Evolutionary conservation across 2,329 filamentous ascomycete genomes (phyloP).

Genomic region (Trichophyton schoenleinii): DNA sequence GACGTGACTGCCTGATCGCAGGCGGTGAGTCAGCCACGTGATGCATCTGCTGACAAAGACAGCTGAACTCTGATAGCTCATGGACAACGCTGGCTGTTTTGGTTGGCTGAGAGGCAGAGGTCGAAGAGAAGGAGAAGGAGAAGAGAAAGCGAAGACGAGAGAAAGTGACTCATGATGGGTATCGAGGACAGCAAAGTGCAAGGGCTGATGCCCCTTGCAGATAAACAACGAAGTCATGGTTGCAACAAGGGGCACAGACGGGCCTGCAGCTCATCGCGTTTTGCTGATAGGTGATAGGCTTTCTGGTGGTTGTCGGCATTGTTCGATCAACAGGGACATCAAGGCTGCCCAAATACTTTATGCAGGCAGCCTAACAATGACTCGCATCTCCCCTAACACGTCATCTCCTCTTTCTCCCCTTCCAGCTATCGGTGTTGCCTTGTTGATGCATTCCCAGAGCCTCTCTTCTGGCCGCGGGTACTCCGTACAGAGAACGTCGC

Average conservation of each 20-base stretch:
- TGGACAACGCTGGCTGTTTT: too few species aligned
- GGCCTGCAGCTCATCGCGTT: background rate
- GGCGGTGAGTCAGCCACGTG: constrained; percentile 4
- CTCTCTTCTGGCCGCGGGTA: too few species aligned
- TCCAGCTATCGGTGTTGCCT: background rate
- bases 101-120: background rate
- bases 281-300: background rate
- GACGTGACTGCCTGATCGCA: background rate
- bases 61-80: background rate
- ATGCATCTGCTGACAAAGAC: background rate
- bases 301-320: background rate
- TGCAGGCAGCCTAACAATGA: background rate
- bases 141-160: background rate
- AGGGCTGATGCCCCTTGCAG: too few species aligned
- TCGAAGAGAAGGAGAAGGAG: background rate
- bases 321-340: background rate
- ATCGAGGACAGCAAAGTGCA: too few species aligned
- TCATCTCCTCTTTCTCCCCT: background rate
- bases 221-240: too few species aligned
- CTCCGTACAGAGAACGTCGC: too few species aligned
- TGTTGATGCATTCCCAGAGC: background rate
- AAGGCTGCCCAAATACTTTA: background rate
- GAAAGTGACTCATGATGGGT: background rate
- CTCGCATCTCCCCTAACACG: background rate
- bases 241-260: background rate